phyloP scores from a whole-genome alignment of 2,329 filamentous ascomycete species.

The Cladosporium halotolerans region DNA sequence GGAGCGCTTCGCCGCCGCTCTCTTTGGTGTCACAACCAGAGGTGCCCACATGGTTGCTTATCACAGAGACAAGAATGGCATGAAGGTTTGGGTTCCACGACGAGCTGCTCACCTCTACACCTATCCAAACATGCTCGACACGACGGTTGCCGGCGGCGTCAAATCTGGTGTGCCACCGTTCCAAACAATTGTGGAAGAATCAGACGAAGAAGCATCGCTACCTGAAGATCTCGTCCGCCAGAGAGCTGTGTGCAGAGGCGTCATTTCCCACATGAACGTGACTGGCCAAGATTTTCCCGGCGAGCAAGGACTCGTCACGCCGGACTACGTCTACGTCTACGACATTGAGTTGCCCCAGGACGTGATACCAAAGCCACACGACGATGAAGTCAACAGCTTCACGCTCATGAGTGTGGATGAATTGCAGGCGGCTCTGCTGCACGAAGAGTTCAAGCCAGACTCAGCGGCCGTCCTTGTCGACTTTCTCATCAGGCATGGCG shows the following conservation, averaged over 20 bases:
- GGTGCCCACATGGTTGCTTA: conserved; percentile 77
- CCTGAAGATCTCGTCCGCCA: conserved; percentile 60
- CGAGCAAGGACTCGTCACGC: conserved; percentile 74
- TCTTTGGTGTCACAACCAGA: conserved; percentile 69
- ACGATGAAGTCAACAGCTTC: conserved; percentile 83
- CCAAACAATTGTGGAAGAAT: conserved; percentile 77
- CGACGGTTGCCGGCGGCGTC: conserved; percentile 81
- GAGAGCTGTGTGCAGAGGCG: conserved; percentile 54
- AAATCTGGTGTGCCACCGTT: conserved; percentile 73
- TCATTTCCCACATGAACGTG: conserved; percentile 76
- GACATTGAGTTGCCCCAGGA: conserved; percentile 69
- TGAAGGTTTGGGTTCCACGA: conserved; percentile 78
- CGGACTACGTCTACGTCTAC: conserved; percentile 84
- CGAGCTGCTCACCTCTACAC: conserved; percentile 72
- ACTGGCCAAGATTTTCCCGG: conserved; percentile 68
- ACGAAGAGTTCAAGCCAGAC: conserved; percentile 83
- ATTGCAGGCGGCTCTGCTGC: conserved; percentile 60
- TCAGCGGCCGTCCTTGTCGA: conserved; percentile 79
- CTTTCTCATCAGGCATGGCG: conserved; percentile 78
- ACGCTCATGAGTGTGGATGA: conserved; percentile 67
- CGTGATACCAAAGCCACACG: conserved; percentile 66
- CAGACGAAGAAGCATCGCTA: conserved; percentile 80
- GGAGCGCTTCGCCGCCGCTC: conserved; percentile 63
- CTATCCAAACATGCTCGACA: conserved; percentile 83
- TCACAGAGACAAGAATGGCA: conserved; percentile 44